Percentiles rank a stretch among this genome's conserved stretches.
These are phyloP conservation scores for Gracilaria domingensis DNA, from an alignment of 23 red algal genomes.

Conservation along the genomic window DNA sequence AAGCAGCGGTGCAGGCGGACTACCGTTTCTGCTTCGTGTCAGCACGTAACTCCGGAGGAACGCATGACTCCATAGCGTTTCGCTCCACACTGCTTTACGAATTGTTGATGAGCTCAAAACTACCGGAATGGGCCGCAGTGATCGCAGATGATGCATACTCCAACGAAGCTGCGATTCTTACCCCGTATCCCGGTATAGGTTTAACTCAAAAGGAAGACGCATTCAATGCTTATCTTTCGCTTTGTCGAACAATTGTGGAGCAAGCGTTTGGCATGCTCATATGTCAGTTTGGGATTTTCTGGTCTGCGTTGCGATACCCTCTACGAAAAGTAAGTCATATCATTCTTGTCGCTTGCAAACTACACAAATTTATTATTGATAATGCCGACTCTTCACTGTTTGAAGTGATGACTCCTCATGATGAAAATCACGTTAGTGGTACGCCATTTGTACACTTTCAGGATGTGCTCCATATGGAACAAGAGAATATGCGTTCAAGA, in stretches of 20 bases:
- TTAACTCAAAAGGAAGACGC: too few relatives aligned
- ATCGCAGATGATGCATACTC: too few relatives aligned
- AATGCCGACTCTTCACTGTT: not conserved
- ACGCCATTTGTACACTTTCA: constrained; percentile 17
- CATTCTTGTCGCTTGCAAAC: constrained; percentile 23
- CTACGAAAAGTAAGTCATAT: constrained; percentile 6
- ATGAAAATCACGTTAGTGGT: constrained; percentile 31
- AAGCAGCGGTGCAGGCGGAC: not conserved
- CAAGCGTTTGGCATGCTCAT: not conserved
- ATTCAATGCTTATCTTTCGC: not conserved
- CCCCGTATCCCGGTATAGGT: too few relatives aligned
- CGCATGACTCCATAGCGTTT: too few relatives aligned
- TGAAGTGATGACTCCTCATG: not conserved
- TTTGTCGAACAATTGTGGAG: not conserved
- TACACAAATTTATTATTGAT: constrained; percentile 47
- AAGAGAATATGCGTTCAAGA: not conserved
- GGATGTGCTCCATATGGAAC: constrained; percentile 15
- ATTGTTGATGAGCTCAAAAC: too few relatives aligned
- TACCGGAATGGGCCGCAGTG: too few relatives aligned
- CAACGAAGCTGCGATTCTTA: too few relatives aligned
- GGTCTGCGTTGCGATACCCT: not conserved
- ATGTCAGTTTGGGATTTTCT: not conserved
- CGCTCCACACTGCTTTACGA: too few relatives aligned
- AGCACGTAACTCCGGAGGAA: too few relatives aligned
- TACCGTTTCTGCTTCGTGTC: not conserved